These are phyloP conservation scores for Epicoccum nigrum DNA, from an alignment of 2,329 filamentous ascomycete species.

Conservation along the genomic window DNA sequence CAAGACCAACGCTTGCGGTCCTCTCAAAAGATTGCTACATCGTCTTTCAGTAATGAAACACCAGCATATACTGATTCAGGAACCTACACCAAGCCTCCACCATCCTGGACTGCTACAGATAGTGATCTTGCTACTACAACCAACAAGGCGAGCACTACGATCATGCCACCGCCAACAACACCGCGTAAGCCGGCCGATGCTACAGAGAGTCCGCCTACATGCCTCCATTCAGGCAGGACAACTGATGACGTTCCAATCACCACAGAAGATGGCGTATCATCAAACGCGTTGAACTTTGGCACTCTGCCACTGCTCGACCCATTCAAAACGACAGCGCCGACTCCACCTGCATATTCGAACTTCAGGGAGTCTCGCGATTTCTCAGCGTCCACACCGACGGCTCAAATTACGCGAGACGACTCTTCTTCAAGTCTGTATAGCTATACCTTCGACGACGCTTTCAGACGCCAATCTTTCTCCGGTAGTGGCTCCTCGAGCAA, in stretches of 20 bases:
- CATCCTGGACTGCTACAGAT: slow-evolving; percentile 26
- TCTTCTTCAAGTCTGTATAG: slow-evolving; percentile 8
- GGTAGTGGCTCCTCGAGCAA: background rate
- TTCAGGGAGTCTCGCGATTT: slow-evolving; percentile 27
- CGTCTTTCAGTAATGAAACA: slow-evolving; percentile 5
- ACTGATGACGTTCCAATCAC: slow-evolving; percentile 13
- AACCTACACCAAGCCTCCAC: slow-evolving; percentile 28
- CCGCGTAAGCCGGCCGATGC: slow-evolving; percentile 15
- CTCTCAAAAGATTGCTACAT: slow-evolving; percentile 25
- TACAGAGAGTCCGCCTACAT: slow-evolving; percentile 18
- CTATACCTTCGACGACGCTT: background rate
- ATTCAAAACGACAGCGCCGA: slow-evolving; percentile 22
- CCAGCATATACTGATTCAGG: slow-evolving; percentile 1
- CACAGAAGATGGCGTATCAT: slow-evolving; percentile 9
- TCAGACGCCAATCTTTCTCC: background rate
- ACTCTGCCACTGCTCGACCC: slow-evolving; percentile 31
- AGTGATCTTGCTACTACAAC: slow-evolving; percentile 14
- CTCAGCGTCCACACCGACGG: background rate
- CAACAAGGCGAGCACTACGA: slow-evolving; percentile 19
- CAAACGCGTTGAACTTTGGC: slow-evolving; percentile 33
- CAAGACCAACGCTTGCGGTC: slow-evolving; percentile 41
- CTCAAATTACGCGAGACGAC: slow-evolving; percentile 1
- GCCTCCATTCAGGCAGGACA: slow-evolving; percentile 15
- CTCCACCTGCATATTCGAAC: slow-evolving; percentile 18
- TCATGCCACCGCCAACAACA: slow-evolving; percentile 12